A percentile compares a stretch with the other conserved stretches of the same genome.
These are phyloP conservation scores for Mycena crocata DNA, from an alignment of 768 basidiomycete genomes.

Conservation along the genomic window DNA sequence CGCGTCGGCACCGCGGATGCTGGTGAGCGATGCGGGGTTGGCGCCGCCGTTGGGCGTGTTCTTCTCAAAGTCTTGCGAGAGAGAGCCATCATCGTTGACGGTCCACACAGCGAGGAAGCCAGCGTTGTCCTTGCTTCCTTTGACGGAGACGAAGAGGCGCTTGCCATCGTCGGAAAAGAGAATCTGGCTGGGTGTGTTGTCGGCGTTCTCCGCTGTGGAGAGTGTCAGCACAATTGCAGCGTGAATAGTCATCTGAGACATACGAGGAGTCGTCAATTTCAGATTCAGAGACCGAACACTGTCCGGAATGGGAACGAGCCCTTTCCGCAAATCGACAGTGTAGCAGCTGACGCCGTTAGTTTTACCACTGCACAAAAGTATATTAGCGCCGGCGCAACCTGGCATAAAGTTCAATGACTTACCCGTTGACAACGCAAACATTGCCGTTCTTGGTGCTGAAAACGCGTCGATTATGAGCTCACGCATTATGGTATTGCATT, in stretches of 20 bases:
- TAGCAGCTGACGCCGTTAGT: constrained; percentile 43
- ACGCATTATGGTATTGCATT: background rate
- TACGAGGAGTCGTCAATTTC: constrained; percentile 43
- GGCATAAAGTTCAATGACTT: too few species aligned
- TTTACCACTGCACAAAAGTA: constrained; percentile 29
- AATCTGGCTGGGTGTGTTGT: constrained; percentile 44
- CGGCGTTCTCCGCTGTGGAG: constrained; percentile 39
- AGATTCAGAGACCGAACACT: constrained; percentile 44
- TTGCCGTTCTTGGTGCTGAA: constrained; percentile 37
- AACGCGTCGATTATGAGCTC: background rate
- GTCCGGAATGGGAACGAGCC: constrained; percentile 43
- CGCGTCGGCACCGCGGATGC: constrained; percentile 30
- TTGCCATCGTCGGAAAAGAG: constrained; percentile 47
- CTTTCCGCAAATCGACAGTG: constrained; percentile 39
- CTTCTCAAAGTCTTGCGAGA: constrained; percentile 44
- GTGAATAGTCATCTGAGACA: background rate
- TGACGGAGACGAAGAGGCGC: constrained; percentile 47
- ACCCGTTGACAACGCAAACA: constrained; percentile 43
- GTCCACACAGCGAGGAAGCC: constrained; percentile 53
- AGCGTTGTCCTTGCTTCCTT: constrained; percentile 43
- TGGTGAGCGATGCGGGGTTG: constrained; percentile 46
- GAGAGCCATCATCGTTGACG: constrained; percentile 43
- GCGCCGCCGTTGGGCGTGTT: constrained; percentile 43
- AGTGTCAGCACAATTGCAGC: background rate
- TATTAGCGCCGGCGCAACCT: background rate